Evolutionary conservation across 1,284 basidiomycete genomes (phyloP).

Genomic region (Puccinia horiana): DNA sequence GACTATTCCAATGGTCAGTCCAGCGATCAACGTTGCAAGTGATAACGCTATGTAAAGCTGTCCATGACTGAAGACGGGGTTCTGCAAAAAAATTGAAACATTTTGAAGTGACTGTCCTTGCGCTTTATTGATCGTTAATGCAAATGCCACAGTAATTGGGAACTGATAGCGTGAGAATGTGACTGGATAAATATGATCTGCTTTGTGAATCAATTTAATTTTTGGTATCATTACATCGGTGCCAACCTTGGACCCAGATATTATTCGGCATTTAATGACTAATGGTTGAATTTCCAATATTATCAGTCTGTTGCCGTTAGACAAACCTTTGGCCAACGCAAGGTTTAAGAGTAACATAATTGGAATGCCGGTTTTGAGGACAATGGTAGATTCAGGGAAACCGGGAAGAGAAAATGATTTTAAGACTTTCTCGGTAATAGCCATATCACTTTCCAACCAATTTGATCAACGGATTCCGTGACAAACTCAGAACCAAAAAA

Average conservation of each 20-base stretch:
- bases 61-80: too few relatives aligned
- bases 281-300: not conserved
- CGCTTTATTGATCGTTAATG: too few relatives aligned
- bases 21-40: too few relatives aligned
- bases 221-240: not conserved
- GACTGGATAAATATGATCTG: not conserved
- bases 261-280: not conserved
- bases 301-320: not conserved
- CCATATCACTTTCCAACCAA: not conserved
- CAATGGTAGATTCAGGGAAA: too few relatives aligned
- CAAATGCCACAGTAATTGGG: too few relatives aligned
- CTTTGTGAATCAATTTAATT: not conserved
- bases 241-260: not conserved
- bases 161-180: not conserved
- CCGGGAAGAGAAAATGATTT: too few relatives aligned
- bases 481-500: too few relatives aligned
- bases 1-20: too few relatives aligned
- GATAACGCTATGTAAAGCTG: too few relatives aligned
- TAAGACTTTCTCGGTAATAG: not conserved
- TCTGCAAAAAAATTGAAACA: too few relatives aligned
- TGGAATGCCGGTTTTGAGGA: too few relatives aligned
- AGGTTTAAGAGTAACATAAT: not conserved
- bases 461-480: not conserved
- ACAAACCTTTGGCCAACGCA: not conserved
- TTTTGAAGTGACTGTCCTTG: too few relatives aligned